Evolutionary conservation across 768 basidiomycete species (phyloP), one percentile per base, ranked within the genome.

Genomic region (Amanita rubescens): DNA sequence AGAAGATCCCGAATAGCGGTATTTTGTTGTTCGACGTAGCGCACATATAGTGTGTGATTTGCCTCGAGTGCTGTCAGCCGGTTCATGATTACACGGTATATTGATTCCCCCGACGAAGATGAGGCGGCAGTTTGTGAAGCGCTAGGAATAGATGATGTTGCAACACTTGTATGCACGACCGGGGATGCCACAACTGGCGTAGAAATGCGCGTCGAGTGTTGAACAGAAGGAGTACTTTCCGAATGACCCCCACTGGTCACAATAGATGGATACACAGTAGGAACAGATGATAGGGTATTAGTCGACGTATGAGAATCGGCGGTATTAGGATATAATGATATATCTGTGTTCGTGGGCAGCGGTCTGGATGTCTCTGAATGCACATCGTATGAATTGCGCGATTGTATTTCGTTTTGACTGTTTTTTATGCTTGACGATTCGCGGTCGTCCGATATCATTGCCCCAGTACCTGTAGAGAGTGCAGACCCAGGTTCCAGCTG

Each of bases 11-110:
- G 73, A 17, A 96, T 78, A 27, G 82, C 80, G 12, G 76, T 67
- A 0, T 84, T 87, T 62, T 98, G 95, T 63, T 94, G 92, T 60
- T 94, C 93, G 11, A 96, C 84, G 63, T 96, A 98, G 15, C 82
- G 69, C 54, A 84, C 78, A 41, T 90, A 86, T 3, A 97, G 74
- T 0, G 90, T 90, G 45, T 93, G 87, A 60, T 94, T 96, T 8
- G 79, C 78, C 67, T 98, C 94, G 12, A 98, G 77, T 5, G 82
- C 80, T 2, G 81, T 80, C 10, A 99, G 76, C 6, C 94, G 85
- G 60, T 96, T 95, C 83, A 94, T 94, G 59, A 98, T 99, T 11
- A 87, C 90, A 7, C 93, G 86, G 62, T 96, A 98, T 58, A 99
- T 94, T 1, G 92, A 94, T 65, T 99, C 96, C 20, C 90, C 90